Evolutionary conservation across 2,329 filamentous ascomycete species (phyloP).

Genomic region (Blastomyces gilchristii): DNA sequence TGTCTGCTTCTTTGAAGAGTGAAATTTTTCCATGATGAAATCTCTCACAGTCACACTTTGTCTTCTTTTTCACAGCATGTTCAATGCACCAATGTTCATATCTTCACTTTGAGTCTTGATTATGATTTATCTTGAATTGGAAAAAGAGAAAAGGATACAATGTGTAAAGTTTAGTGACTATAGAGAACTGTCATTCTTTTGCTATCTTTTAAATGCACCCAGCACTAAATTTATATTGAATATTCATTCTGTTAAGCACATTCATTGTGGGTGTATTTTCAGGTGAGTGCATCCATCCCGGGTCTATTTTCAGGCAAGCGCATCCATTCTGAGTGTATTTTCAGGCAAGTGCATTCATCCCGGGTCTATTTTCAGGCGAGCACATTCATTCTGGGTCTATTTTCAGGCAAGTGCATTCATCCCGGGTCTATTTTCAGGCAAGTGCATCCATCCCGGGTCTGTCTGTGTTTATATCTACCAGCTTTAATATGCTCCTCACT

Average conservation of each 20-base stretch:
- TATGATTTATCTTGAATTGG: not conserved
- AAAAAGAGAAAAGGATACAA: not conserved
- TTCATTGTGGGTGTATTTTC: not conserved
- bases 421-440: no score
- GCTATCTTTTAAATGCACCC: not conserved
- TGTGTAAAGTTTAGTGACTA: not conserved
- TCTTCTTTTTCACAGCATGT: not conserved
- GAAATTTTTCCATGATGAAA: not conserved
- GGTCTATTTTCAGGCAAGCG: not conserved
- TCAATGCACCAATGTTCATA: not conserved
- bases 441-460: not conserved
- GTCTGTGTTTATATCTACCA: not conserved
- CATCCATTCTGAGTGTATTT: no score
- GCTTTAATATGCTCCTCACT: not conserved
- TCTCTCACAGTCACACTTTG: not conserved
- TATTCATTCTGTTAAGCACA: not conserved
- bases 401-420: no score
- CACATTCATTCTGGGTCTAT: no score
- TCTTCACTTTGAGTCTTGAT: not conserved
- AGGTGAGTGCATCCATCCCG: not conserved
- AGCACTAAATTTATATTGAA: not conserved
- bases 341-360: no score
- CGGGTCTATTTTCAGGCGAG: no score
- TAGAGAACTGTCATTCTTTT: not conserved
- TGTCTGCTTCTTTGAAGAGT: conserved; percentile 1